Evolutionary conservation across 1,139 yeast species (phyloP), one percentile per base, ranked within the genome.

Genomic region (Komagataea norvegica): DNA sequence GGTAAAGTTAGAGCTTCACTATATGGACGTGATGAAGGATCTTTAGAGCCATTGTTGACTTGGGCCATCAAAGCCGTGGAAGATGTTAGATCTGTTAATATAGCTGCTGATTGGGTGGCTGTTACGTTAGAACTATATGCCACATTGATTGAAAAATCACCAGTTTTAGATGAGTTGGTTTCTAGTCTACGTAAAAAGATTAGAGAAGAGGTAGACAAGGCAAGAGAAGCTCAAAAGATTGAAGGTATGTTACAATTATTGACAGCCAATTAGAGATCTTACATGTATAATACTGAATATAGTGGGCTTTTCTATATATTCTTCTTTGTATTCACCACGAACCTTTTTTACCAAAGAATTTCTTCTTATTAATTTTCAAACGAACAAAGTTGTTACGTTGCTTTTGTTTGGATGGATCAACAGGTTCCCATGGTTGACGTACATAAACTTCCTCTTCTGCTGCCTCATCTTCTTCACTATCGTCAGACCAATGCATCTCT

Each of bases 171-270:
- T 49, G 93, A 83, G 49, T 68, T 84, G 41, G 65, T 87, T 40
- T 62, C 69, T 34, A 73, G 73, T 41, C 65, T 91, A 47, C 69
- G 72, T 52, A 72, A 71, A 52, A 77, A 76, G 53, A 71, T 89
- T 30, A 73, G 73, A 42, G 58, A 65, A 25, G 96, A 89, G 62
- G 77, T 88, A 29, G 72, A 69, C 42, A 80, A 82, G 54, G 86
- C 96, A 33, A 77, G 79, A 56, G 95, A 89, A 57, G 95, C 97
- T 8, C 83, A 81, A 59, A 83, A 79, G 57, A 79, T 91, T 35
- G 87, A 84, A 52, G 98, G 98, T 43, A 91, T 91, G 97, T 69
- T 91, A 52, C 93, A 87, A 60, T 63, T 91, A 49, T 69, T 89
- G 51, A 77, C 72, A 25, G 54, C 55, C n/a, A 59, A 55, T 44